These are phyloP conservation scores for Fusarium sp. DNA, from an alignment of 2,329 filamentous ascomycete genomes.

Conservation along the genomic window DNA sequence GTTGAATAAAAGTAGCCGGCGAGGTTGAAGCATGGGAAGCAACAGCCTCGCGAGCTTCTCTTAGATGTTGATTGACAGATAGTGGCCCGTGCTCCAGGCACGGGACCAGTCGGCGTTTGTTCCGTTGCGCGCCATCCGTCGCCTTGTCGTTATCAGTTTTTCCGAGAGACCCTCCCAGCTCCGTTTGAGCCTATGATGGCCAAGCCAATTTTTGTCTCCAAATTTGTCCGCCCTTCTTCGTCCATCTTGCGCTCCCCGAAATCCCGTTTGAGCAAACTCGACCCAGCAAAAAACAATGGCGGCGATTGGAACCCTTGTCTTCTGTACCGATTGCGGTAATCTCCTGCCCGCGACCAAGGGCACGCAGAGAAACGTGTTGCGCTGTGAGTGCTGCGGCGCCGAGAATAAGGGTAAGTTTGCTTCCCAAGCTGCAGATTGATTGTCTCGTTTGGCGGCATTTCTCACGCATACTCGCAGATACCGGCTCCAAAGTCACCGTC, in stretches of 20 bases:
- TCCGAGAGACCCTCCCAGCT: constrained; percentile 39
- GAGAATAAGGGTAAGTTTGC: constrained; percentile 75
- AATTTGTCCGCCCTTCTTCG: constrained; percentile 22
- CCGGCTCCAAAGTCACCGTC: constrained; percentile 75
- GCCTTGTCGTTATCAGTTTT: constrained; percentile 45
- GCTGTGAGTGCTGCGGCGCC: constrained; percentile 85
- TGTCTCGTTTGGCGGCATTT: background rate
- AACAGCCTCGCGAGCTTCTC: constrained; percentile 43
- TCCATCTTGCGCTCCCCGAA: constrained; percentile 10
- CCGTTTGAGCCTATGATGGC: constrained; percentile 36
- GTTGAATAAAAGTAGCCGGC: constrained; percentile 23
- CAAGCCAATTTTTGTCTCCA: constrained; percentile 41
- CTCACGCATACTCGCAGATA: constrained; percentile 60
- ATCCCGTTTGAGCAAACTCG: constrained; percentile 1
- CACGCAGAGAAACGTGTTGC: constrained; percentile 74
- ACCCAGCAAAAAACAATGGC: constrained; percentile 67
- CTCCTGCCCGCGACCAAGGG: constrained; percentile 82
- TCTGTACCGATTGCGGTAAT: constrained; percentile 93
- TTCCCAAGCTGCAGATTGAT: background rate
- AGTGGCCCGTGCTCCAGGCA: constrained; percentile 33
- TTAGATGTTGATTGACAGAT: constrained; percentile 30
- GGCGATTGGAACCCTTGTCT: constrained; percentile 87
- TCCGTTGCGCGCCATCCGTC: constrained; percentile 33
- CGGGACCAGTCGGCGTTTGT: constrained; percentile 40
- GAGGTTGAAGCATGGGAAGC: constrained; percentile 37